A percentile compares a stretch with the other conserved stretches of the same genome.
phyloP scores from a whole-genome alignment of 2,329 filamentous ascomycete genomes.

The Hypoxylon sp. region DNA sequence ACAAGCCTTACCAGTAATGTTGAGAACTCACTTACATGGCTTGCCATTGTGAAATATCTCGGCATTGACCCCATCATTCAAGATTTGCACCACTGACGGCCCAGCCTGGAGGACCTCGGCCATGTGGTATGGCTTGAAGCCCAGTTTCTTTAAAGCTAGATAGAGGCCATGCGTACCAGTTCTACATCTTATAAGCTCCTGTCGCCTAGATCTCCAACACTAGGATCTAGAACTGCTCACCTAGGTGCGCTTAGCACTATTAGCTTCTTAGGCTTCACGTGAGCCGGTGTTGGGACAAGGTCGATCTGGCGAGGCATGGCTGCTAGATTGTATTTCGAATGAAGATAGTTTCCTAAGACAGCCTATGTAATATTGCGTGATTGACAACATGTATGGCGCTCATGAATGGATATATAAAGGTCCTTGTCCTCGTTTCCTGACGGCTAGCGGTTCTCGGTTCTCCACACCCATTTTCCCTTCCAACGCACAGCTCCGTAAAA shows the following conservation, averaged over 20 bases:
- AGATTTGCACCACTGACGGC: slow-evolving; percentile 46
- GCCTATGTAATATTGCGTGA: slow-evolving; percentile 41
- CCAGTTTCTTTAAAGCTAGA: slow-evolving; percentile 54
- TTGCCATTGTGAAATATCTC: slow-evolving; percentile 50
- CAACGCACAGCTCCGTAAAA: slow-evolving; percentile 4
- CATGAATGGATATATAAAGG: slow-evolving; percentile 36
- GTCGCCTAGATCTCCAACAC: neutral
- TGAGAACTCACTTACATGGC: slow-evolving; percentile 48
- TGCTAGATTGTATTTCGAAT: slow-evolving; percentile 30
- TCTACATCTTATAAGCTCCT: slow-evolving; percentile 44
- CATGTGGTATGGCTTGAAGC: slow-evolving; percentile 58
- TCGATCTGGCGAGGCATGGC: slow-evolving; percentile 57
- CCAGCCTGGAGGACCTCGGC: slow-evolving; percentile 51
- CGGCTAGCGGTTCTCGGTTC: slow-evolving; percentile 33
- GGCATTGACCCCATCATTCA: slow-evolving; percentile 53
- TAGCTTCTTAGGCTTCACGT: slow-evolving; percentile 54
- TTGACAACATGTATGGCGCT: slow-evolving; percentile 17
- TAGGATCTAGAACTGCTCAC: slow-evolving; percentile 42
- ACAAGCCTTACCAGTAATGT: neutral
- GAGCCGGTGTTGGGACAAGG: slow-evolving; percentile 52
- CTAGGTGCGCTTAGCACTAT: slow-evolving; percentile 58
- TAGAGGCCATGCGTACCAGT: slow-evolving; percentile 57
- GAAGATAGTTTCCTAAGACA: slow-evolving; percentile 22
- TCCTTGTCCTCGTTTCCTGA: slow-evolving; percentile 1
- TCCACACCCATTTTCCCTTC: slow-evolving; percentile 10